Conservation (phyloP, 805 yeast genomes). For the Candida maris region DNA sequence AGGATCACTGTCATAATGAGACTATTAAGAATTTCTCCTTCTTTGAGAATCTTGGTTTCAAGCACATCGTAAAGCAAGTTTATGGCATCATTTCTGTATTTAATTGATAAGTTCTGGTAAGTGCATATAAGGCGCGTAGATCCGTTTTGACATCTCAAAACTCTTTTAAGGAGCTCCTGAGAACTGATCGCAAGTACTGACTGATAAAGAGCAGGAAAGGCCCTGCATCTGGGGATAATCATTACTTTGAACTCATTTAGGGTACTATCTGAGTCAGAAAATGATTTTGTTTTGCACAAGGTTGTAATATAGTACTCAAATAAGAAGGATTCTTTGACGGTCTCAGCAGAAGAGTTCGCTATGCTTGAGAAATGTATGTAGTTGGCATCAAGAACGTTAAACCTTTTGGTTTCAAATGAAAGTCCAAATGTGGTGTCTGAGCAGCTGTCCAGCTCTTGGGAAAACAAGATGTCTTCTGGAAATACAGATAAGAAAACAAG, state of each 20-base stretch:
- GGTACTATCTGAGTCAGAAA: slow-evolving; percentile 16
- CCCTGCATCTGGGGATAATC: slow-evolving; percentile 26
- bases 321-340: slow-evolving; percentile 9
- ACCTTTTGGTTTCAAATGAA: not conserved
- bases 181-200: slow-evolving; percentile 27
- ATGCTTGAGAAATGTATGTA: not conserved
- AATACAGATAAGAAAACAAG: not conserved
- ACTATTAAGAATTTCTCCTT: slow-evolving; percentile 24
- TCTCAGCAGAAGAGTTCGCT: not conserved
- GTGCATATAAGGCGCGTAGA: slow-evolving; percentile 2
- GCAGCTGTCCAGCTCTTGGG: not conserved
- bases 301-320: slow-evolving; percentile 24
- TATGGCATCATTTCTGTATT: slow-evolving; percentile 30
- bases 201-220: slow-evolving; percentile 23
- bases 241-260: slow-evolving; percentile 27
- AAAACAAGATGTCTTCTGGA: not conserved
- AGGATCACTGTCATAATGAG: slow-evolving; percentile 27
- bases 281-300: slow-evolving; percentile 24
- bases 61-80: slow-evolving; percentile 26
- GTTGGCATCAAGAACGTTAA: not conserved
- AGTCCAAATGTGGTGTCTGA: not conserved
- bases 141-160: slow-evolving; percentile 5
- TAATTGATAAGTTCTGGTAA: slow-evolving; percentile 12
- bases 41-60: slow-evolving; percentile 21
- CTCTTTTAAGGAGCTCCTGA: slow-evolving; percentile 23